A percentile compares a stretch with the other conserved stretches of the same genome.
Conservation (phyloP, 345 rosid species). For the Acer saccharum region DNA sequence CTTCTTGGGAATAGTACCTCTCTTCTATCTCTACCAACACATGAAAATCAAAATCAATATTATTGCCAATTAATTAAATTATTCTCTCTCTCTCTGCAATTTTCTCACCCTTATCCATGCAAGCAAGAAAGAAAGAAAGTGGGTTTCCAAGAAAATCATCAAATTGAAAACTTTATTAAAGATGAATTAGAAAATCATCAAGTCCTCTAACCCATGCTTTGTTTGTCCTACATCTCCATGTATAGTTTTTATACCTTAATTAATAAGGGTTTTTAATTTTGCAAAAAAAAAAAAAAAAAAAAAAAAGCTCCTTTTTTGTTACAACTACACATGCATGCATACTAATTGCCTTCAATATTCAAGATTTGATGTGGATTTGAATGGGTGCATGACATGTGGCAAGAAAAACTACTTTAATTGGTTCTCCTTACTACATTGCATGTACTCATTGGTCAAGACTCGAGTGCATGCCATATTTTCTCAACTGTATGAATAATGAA, state of each 20-base stretch:
- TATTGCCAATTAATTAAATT: background rate
- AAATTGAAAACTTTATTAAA: constrained; percentile 16
- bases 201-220: constrained; percentile 17
- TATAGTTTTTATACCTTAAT: background rate
- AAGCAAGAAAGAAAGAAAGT: background rate
- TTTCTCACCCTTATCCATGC: constrained; percentile 24
- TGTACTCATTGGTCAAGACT: too few species aligned
- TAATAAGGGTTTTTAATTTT: background rate
- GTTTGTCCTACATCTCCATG: background rate
- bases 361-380: too few species aligned
- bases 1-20: constrained; percentile 31
- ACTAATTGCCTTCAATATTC: too few species aligned
- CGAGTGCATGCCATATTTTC: too few species aligned
- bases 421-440: too few species aligned
- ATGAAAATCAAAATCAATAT: background rate
- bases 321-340: background rate
- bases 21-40: constrained; percentile 6
- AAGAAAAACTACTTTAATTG: too few species aligned
- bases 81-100: background rate
- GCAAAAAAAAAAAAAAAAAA: too few species aligned
- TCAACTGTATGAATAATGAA: too few species aligned
- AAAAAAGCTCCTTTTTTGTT: background rate
- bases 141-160: constrained; percentile 26
- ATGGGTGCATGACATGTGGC: too few species aligned
- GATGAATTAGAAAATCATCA: background rate